These are phyloP conservation scores for Clarireedia paspali DNA, from an alignment of 2,329 filamentous ascomycete species.

Conservation along the genomic window DNA sequence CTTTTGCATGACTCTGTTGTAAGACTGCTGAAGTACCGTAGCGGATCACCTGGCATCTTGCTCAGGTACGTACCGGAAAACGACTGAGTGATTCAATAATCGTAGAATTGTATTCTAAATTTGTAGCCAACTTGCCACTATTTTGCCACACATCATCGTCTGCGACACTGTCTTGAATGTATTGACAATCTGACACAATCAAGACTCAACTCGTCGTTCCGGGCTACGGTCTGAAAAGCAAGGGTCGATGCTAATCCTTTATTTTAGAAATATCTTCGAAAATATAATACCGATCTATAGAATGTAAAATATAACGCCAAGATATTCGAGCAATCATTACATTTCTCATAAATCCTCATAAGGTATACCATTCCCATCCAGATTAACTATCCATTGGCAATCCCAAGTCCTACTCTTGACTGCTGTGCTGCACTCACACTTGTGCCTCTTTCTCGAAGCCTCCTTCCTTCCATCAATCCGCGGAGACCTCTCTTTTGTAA, in stretches of 20 bases:
- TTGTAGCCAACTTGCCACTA: too few relatives aligned
- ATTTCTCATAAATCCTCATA: conserved; percentile 11
- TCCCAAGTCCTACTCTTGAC: conserved; percentile 43
- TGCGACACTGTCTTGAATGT: too few relatives aligned
- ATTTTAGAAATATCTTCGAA: background rate
- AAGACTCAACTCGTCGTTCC: too few relatives aligned
- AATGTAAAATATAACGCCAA: conserved; percentile 5
- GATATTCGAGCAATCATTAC: conserved; percentile 3
- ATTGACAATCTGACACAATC: too few relatives aligned
- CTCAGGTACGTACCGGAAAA: too few relatives aligned
- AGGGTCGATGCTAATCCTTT: too few relatives aligned
- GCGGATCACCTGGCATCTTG: too few relatives aligned
- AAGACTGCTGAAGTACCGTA: too few relatives aligned
- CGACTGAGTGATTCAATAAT: too few relatives aligned
- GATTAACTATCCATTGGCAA: conserved; percentile 30
- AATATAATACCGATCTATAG: background rate
- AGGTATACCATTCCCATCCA: background rate
- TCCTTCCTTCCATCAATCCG: conserved; percentile 87
- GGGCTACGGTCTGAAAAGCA: background rate
- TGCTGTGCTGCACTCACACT: conserved; percentile 30
- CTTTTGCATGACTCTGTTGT: too few relatives aligned
- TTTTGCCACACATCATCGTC: too few relatives aligned
- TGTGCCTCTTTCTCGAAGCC: conserved; percentile 66
- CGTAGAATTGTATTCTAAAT: too few relatives aligned
- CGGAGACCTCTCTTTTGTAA: conserved; percentile 88